Conservation (phyloP, 306 rosid species). For the Corylus americana region DNA sequence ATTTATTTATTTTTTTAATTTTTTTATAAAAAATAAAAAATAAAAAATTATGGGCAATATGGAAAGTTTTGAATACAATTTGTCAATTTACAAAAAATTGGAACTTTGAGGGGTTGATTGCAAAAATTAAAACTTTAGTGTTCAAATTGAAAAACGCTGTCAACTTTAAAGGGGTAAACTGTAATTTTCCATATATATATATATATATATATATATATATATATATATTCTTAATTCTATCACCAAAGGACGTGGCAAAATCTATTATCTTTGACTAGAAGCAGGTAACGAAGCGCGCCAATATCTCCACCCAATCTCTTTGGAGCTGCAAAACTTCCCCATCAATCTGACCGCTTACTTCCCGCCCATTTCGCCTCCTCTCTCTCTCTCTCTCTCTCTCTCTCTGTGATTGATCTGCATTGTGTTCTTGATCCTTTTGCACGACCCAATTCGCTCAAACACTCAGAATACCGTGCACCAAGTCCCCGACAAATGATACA, state of each 20-base stretch:
- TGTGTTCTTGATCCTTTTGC: slow-evolving; percentile 13
- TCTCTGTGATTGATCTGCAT: slow-evolving; percentile 26
- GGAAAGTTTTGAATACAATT: too few species aligned
- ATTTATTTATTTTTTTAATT: too few species aligned
- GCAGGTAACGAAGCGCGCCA: slow-evolving; percentile 59
- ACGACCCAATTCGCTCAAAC: slow-evolving; percentile 18
- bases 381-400: slow-evolving; percentile 26
- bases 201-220: neutral
- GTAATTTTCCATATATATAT: too few species aligned
- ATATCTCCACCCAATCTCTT: slow-evolving; percentile 44
- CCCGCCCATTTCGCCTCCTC: slow-evolving; percentile 60
- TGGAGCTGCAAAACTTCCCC: slow-evolving; percentile 40
- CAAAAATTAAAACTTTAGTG: too few species aligned
- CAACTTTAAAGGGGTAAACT: too few species aligned
- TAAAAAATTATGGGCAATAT: too few species aligned
- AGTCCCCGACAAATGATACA: neutral
- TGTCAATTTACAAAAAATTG: too few species aligned
- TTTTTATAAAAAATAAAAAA: too few species aligned
- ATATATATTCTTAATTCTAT: neutral
- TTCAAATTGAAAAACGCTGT: too few species aligned
- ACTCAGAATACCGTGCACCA: slow-evolving; percentile 15
- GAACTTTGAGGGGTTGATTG: too few species aligned
- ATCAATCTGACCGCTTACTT: slow-evolving; percentile 46
- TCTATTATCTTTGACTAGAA: slow-evolving; percentile 5
- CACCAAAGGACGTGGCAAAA: neutral